Percentiles rank a stretch among this genome's conserved stretches.
These are phyloP conservation scores for Tylopilus rubrobrunneus DNA, from an alignment of 768 basidiomycete species.

Conservation along the genomic window DNA sequence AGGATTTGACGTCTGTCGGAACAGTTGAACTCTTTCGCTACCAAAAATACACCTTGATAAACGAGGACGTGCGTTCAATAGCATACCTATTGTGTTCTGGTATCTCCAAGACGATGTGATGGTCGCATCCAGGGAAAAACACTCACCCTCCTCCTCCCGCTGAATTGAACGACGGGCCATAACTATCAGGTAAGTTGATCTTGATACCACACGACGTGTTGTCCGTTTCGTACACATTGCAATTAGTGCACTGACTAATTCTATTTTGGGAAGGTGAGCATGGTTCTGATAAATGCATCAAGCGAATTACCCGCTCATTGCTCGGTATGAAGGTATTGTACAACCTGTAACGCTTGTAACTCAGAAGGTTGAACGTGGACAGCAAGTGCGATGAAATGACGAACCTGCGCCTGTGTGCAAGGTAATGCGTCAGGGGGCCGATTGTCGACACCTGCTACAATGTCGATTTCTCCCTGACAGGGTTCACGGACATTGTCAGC, in stretches of 20 bases:
- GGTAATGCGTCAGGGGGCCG: conserved; percentile 23
- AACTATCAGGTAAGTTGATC: conserved; percentile 25
- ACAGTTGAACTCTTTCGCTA: conserved; percentile 25
- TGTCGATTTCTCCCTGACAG: conserved; percentile 31
- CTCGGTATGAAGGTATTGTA: conserved; percentile 29
- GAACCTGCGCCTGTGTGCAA: conserved; percentile 28
- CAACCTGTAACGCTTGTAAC: conserved; percentile 19
- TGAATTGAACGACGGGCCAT: conserved; percentile 33
- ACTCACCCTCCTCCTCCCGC: conserved; percentile 36
- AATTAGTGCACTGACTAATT: conserved; percentile 24
- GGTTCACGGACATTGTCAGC: not conserved
- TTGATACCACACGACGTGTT: conserved; percentile 33
- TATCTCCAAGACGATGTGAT: not conserved
- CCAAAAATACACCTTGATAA: conserved; percentile 42
- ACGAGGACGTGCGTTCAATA: conserved; percentile 28
- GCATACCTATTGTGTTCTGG: conserved; percentile 31
- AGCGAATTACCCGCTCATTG: conserved; percentile 29
- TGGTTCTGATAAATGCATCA: not conserved
- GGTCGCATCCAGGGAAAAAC: not conserved
- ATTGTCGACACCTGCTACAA: conserved; percentile 34
- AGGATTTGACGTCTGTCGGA: conserved; percentile 28
- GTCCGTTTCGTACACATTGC: conserved; percentile 25
- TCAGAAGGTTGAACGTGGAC: not conserved
- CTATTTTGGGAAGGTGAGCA: conserved; percentile 12
- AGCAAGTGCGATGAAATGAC: not conserved